Base-by-base conservation (phyloP, 1,284 basidiomycete genomes). In the Cutaneotrichosporon cavernicola region DNA sequence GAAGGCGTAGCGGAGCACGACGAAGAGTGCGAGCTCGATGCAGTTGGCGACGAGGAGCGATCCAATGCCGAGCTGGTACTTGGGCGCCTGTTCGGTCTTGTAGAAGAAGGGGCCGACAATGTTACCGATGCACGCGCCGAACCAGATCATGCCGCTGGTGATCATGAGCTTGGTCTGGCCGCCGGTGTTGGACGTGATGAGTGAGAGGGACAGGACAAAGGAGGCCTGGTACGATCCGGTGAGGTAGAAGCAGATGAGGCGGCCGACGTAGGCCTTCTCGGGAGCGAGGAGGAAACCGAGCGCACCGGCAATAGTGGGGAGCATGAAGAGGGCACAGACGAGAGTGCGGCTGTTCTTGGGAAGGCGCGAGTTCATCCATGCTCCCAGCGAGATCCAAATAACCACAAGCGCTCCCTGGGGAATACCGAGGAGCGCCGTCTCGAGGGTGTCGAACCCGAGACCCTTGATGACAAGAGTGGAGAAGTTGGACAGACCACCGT, bases 241-340 rank as follows among this genome's bases (percentile, higher is more conserved):
- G 16, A 83, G 69, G 72, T 74, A 81, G 73, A 78, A 92, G 87
- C 67, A 92, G 67, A 80, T 79, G 10, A 80, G 66, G n/a, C 79
- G 68, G 1, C 77, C 79, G 47, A 80, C 73, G 64, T 80, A 76
- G 16, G 80, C 80, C 31, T 79, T 58, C 1, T 58, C 55, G 4
- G 80, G 80, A 1, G 80, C 80, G 11, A 81, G 73, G n/a, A 81
- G 67, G 71, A 81, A 81, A 0, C 80, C 80, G 2, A 83, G 73
- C 3, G 77, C 73, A 0, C 80, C 80, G 0, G 69, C 74, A 49
- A 81, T 80, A 5, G 78, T 80, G 0, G 79, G 80, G 1, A 81
- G 60, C 80, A 80, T 81, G 70, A 77, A 78, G 3, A 80, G 30
- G 16, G 69, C 73, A 56, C 73, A 76, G 21, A 80, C 77, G 30